Evolutionary conservation across 140 eudicot genomes (phyloP).

Genomic region (Bidens hawaiensis): DNA sequence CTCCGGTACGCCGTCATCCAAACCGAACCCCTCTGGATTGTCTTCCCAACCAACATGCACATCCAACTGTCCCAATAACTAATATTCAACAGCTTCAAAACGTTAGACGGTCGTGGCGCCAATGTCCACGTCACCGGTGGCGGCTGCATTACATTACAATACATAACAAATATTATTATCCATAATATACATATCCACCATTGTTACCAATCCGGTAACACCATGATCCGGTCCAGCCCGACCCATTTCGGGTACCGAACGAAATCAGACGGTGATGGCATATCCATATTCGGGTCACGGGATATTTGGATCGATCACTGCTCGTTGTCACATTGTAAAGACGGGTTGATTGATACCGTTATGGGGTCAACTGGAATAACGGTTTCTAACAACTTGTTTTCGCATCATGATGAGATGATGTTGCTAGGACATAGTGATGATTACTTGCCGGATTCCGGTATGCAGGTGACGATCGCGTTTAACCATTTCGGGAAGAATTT

Average conservation of each 20-base stretch:
- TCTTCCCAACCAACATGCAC: slow-evolving; percentile 79
- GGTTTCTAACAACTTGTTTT: slow-evolving; percentile 66
- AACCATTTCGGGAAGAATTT: slow-evolving; percentile 75
- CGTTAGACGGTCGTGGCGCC: too few relatives aligned
- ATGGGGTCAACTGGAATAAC: slow-evolving; percentile 97
- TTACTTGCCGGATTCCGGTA: slow-evolving; percentile 77
- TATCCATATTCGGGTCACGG: slow-evolving; percentile 72
- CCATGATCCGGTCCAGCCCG: slow-evolving; percentile 77
- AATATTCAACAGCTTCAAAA: too few relatives aligned
- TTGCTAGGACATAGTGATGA: slow-evolving; percentile 71
- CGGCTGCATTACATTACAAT: too few relatives aligned
- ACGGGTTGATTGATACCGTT: slow-evolving; percentile 73
- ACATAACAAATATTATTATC: too few relatives aligned
- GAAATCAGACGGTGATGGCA: too few relatives aligned
- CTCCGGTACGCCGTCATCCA: too few relatives aligned
- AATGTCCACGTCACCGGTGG: too few relatives aligned
- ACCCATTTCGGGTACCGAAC: slow-evolving; percentile 70
- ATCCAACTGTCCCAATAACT: slow-evolving; percentile 89
- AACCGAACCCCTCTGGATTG: slow-evolving; percentile 90
- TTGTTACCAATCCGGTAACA: slow-evolving; percentile 69
- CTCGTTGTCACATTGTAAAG: slow-evolving; percentile 67
- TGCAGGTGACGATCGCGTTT: too few relatives aligned
- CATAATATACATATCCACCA: too few relatives aligned
- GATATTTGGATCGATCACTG: slow-evolving; percentile 95
- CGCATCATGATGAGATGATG: slow-evolving; percentile 93